Percentiles rank a stretch among this genome's conserved stretches.
These are phyloP conservation scores for Colletotrichum navitas DNA, from an alignment of 2,329 filamentous ascomycete species.

Conservation along the genomic window DNA sequence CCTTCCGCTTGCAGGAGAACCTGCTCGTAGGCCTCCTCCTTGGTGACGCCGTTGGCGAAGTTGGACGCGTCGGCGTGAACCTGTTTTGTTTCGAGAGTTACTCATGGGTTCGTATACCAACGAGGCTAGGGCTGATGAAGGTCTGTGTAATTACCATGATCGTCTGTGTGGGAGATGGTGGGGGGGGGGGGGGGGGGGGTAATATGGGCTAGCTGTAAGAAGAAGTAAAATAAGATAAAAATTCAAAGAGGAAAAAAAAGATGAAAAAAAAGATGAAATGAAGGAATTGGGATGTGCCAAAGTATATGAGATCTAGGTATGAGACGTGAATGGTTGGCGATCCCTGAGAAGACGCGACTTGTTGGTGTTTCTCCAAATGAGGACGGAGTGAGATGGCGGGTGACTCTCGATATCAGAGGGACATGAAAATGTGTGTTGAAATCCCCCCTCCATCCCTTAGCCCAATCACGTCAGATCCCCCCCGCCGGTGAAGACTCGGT, in stretches of 20 bases:
- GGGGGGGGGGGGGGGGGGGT: too few species aligned
- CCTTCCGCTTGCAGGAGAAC: conserved; percentile 78
- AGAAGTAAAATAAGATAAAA: too few species aligned
- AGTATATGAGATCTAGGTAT: neutral
- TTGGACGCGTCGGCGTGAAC: conserved; percentile 85
- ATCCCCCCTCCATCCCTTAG: conserved; percentile 5
- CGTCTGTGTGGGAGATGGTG: neutral
- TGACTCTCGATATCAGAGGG: neutral
- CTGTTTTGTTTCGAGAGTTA: conserved; percentile 51
- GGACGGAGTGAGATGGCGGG: neutral
- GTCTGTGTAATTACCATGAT: neutral
- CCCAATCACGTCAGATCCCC: conserved; percentile 39
- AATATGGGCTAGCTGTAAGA: neutral
- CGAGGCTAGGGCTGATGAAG: neutral
- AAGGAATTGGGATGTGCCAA: neutral
- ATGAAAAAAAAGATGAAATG: neutral
- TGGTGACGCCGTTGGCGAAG: conserved; percentile 75
- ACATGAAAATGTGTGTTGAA: conserved; percentile 34
- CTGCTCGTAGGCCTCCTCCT: conserved; percentile 80
- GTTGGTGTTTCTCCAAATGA: neutral
- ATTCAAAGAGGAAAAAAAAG: neutral
- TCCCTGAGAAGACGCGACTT: neutral
- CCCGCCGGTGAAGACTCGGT: conserved; percentile 32
- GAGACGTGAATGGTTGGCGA: neutral
- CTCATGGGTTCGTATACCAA: conserved; percentile 5